Conservation (phyloP, 306 rosid genomes). For the Medicago lupulina region DNA sequence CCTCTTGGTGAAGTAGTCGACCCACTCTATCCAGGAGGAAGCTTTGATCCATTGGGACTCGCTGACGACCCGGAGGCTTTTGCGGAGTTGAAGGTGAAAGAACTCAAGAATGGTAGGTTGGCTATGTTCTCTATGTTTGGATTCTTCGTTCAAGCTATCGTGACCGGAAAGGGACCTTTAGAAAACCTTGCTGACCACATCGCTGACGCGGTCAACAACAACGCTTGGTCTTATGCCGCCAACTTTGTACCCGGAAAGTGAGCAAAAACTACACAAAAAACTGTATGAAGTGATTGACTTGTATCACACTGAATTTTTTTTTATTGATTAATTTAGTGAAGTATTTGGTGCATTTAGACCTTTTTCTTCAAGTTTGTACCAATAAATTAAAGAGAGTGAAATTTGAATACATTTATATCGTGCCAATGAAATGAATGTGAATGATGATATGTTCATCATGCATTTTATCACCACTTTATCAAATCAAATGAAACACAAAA, state of each 20-base stretch:
- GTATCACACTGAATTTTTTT: too few species aligned
- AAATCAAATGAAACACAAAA: too few species aligned
- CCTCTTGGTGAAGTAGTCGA: background rate
- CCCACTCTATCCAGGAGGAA: background rate
- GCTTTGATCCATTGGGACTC: background rate
- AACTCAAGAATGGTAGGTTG: background rate
- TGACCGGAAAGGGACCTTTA: background rate
- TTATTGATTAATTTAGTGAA: too few species aligned
- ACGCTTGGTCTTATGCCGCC: background rate
- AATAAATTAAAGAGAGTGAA: too few species aligned
- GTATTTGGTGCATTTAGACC: too few species aligned
- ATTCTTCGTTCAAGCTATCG: background rate
- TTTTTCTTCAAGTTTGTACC: too few species aligned
- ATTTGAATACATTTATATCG: too few species aligned
- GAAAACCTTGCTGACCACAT: background rate
- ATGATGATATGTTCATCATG: too few species aligned
- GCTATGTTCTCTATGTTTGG: conserved; percentile 5
- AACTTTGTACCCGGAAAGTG: background rate
- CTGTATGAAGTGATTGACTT: too few species aligned
- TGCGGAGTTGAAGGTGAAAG: background rate
- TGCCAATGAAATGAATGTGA: too few species aligned
- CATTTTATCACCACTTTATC: too few species aligned
- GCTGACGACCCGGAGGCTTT: background rate
- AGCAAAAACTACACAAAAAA: too few species aligned
- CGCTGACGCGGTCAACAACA: background rate